A percentile compares a stretch with the other conserved stretches of the same genome.
phyloP scores from a whole-genome alignment of 352 stramenopile genomes.

The Lagenidium sp. region DNA sequence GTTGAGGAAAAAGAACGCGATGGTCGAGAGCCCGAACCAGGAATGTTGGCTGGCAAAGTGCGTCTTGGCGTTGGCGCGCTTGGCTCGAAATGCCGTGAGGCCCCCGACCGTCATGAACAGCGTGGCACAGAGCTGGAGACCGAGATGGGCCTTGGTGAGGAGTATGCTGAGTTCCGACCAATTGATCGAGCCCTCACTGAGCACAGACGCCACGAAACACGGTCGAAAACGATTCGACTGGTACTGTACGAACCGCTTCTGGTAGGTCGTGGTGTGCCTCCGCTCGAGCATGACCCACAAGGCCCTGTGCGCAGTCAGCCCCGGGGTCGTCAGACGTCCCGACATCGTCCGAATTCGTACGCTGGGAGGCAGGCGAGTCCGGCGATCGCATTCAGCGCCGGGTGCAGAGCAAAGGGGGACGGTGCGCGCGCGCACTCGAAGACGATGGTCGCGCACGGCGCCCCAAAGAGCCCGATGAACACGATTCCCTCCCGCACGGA shows the following conservation, averaged over 20 bases:
- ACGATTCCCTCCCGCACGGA: conserved; percentile 13
- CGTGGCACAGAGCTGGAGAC: conserved; percentile 30
- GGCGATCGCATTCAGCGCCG: conserved; percentile 38
- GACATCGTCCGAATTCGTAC: too few species aligned
- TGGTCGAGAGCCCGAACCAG: conserved; percentile 40
- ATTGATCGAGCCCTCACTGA: background rate
- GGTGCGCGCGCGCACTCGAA: conserved; percentile 30
- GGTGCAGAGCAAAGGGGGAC: conserved; percentile 45
- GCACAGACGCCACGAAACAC: background rate
- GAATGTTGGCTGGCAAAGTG: conserved; percentile 45
- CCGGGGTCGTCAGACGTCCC: too few species aligned
- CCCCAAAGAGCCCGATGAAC: conserved; percentile 35
- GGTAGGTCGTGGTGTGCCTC: conserved; percentile 25
- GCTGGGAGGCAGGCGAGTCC: conserved; percentile 41
- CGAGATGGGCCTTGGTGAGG: conserved; percentile 48
- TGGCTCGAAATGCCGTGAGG: conserved; percentile 23
- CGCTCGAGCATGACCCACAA: conserved; percentile 47
- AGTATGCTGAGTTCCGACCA: conserved; percentile 18
- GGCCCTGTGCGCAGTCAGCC: conserved; percentile 13
- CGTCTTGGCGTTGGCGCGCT: conserved; percentile 13
- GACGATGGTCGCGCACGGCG: conserved; percentile 32
- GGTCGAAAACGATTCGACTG: too few species aligned
- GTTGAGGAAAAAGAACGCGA: conserved; percentile 52
- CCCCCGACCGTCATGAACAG: conserved; percentile 29
- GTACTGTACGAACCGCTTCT: conserved; percentile 32